Base-by-base conservation (phyloP, 2,329 filamentous ascomycete species). In the Aspergillus sp. region DNA sequence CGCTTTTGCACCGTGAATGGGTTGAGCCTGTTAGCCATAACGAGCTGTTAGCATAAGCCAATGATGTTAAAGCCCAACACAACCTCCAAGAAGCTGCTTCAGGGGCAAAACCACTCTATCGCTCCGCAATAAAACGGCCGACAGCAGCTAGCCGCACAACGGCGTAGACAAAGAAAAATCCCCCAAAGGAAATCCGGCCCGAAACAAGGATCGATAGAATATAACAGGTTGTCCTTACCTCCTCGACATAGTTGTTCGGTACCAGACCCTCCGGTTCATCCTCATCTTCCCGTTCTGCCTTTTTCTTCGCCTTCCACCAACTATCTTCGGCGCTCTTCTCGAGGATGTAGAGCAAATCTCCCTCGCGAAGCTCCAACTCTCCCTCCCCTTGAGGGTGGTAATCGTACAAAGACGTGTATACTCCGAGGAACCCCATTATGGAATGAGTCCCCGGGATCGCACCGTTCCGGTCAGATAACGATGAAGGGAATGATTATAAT, bases 261-360 rank as follows among this genome's bases (percentile, higher is more conserved):
- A 98, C 84, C 62, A 96, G 71, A 47, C 90, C 90, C 56, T 89
- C 82, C 3, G 90, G 90, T 69, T 96, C 90, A 35, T 95, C 90
- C 34, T 95, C 90, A 35, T 95, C 90, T 32, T 90, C 87, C 27
- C 74, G 78, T 29, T 79, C 80, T 51, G 90, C 89, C 72, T 85
- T 88, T 76, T 94, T 95, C 76, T 95, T 95, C 38, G 87, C 89
- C 67, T 85, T 93, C 93, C 93, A 97, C 93, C 93, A 97, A 64
- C 89, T 82, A 65, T 86, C 85, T 11, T 87, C 83, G 40, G 71
- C 65, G 51, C 82, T 86, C 72, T 94, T 94, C 59, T 95, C 88
- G 45, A 95, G 71, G 45, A 96, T 77, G 68, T 90, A 96, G 47
- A 97, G 81, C 50, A 96, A 66, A 69, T 96, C 91, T 46, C 90